Evolutionary conservation across 2,329 filamentous ascomycete genomes (phyloP).

Genomic region (Mycosphaerella sp.): DNA sequence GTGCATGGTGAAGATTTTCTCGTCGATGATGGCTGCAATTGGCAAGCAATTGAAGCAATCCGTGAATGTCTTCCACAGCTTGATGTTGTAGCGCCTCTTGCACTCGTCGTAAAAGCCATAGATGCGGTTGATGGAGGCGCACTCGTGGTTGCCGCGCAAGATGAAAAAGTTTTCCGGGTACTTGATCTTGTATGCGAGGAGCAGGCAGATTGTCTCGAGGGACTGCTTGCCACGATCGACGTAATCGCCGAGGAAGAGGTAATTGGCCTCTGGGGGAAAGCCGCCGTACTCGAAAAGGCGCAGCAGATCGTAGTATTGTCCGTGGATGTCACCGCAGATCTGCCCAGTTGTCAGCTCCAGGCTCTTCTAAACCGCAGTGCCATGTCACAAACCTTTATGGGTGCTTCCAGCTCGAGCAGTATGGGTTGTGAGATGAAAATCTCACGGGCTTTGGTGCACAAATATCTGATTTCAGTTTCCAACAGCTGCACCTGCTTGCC

Average conservation of each 20-base stretch:
- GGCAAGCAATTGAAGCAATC: slow-evolving; percentile 99
- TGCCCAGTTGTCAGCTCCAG: slow-evolving; percentile 39
- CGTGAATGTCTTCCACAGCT: slow-evolving; percentile 99
- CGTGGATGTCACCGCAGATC: slow-evolving; percentile 99
- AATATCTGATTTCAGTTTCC: slow-evolving; percentile 90
- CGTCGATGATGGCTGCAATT: slow-evolving; percentile 97
- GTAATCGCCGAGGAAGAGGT: slow-evolving; percentile 98
- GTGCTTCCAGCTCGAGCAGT: slow-evolving; percentile 91
- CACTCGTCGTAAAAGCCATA: slow-evolving; percentile 99
- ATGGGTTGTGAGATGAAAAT: slow-evolving; percentile 99
- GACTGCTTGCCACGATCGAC: slow-evolving; percentile 99
- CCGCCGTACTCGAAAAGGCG: slow-evolving; percentile 97
- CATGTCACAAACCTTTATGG: slow-evolving; percentile 77
- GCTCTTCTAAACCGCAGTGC: background rate
- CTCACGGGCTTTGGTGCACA: slow-evolving; percentile 97
- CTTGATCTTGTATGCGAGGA: slow-evolving; percentile 99
- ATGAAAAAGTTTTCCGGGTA: slow-evolving; percentile 99
- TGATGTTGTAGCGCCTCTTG: slow-evolving; percentile 99
- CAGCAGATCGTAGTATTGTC: slow-evolving; percentile 97
- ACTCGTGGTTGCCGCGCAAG: slow-evolving; percentile 97
- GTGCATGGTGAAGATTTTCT: slow-evolving; percentile 99
- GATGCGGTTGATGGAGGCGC: slow-evolving; percentile 96
- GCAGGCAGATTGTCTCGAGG: slow-evolving; percentile 93
- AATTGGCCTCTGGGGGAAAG: slow-evolving; percentile 97
- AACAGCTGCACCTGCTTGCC: slow-evolving; percentile 98